Base-by-base conservation (phyloP, 2,329 filamentous ascomycete species). In the Aspergillus tanneri region DNA sequence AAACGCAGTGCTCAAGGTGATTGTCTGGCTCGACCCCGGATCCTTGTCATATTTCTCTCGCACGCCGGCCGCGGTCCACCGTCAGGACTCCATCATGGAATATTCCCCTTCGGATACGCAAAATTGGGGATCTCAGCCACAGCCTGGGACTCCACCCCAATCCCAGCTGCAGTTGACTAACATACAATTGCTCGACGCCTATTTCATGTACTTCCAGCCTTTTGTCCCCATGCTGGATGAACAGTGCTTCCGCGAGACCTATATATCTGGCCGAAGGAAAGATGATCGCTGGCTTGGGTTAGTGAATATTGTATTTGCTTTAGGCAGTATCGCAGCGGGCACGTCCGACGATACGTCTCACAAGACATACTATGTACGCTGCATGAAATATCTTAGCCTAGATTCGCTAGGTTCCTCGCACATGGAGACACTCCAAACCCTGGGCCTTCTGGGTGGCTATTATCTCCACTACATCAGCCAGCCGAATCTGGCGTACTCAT, bases 401-500 rank as follows among this genome's bases (percentile, higher is more conserved):
- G 85, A 86, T 53, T 81, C 81, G 2, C 81, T 88, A 44, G 85
- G 84, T 2, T 85, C 83, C 57, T 84, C 84, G 36, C 83, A 86
- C 57, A 73, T 90, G n/a, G 86, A 90, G 65, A 86, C 82, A 0
- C 77, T 90, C 2, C 86, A 90, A 62, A 83, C 86, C 1, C 68
- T 90, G 12, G 82, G 82, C 2, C 75, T 90, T 21, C 82, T 89
- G 58, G 85, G 85, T 32, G 87, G 87, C 22, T 87, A 84, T 70
- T 90, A 90, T 63, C 79, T 89, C 47, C 87, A 90, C 66, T 90
- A 90, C 61, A 82, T 87, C 58, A 88, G 88, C 68, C 78, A 85
- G 16, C 86, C 86, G 2, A 89, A 89, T 61, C 85, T 89, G 74
- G 87, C 86, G 12, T 87, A 88, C 62, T 82, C 85, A 19, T 75